These are phyloP conservation scores for Halophytophthora polymorphica DNA, from an alignment of 352 stramenopile species.

Conservation along the genomic window DNA sequence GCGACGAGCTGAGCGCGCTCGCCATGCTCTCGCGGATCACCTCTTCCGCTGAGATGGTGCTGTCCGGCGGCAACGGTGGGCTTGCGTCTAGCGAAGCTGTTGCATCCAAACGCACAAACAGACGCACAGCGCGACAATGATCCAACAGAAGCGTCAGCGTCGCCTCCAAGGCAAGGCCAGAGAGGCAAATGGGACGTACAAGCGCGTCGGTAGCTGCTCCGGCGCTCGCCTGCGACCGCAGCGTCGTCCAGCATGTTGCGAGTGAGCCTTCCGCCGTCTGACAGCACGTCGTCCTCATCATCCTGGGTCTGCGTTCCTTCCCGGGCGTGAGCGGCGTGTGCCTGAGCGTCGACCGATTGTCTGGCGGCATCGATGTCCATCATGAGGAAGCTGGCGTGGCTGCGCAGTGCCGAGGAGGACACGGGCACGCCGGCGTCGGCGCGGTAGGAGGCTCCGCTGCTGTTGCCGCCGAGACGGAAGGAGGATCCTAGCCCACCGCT, in stretches of 20 bases:
- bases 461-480: slow-evolving; percentile 25
- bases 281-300: slow-evolving; percentile 22
- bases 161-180: too few species aligned
- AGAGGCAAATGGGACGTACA: slow-evolving; percentile 26
- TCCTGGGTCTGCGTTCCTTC: slow-evolving; percentile 6
- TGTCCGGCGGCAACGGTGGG: slow-evolving; percentile 70
- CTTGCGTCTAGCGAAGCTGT: slow-evolving; percentile 58
- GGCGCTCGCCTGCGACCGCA: slow-evolving; percentile 10
- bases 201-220: slow-evolving; percentile 31
- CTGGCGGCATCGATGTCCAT: slow-evolving; percentile 48
- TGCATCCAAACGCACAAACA: slow-evolving; percentile 3
- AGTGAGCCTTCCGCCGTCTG: slow-evolving; percentile 28
- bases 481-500: slow-evolving; percentile 20
- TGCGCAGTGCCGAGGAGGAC: slow-evolving; percentile 28
- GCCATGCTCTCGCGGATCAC: slow-evolving; percentile 85
- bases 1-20: slow-evolving; percentile 65
- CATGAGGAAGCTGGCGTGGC: slow-evolving; percentile 46
- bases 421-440: slow-evolving; percentile 24
- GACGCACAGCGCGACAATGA: not conserved
- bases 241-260: slow-evolving; percentile 48
- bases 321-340: slow-evolving; percentile 4
- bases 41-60: slow-evolving; percentile 82
- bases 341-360: slow-evolving; percentile 29
- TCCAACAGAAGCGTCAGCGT: not conserved
- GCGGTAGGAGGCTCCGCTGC: slow-evolving; percentile 19